Conservation (phyloP, 768 basidiomycete genomes). For the Mycena venus region DNA sequence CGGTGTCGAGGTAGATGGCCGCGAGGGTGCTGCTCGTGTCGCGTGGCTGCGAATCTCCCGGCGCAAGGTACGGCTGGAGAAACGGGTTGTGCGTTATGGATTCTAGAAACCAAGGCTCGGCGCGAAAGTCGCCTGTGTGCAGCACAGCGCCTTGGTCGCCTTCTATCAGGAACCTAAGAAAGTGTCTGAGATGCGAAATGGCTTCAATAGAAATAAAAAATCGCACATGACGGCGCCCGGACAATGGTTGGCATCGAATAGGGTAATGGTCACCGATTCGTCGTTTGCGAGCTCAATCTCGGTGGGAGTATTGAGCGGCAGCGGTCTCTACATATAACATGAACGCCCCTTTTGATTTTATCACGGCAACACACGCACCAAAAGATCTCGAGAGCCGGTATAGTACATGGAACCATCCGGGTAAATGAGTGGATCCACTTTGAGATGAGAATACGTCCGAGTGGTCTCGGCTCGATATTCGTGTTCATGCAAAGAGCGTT, state of each 20-base stretch:
- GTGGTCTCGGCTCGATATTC: conserved; percentile 64
- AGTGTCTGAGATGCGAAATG: background rate
- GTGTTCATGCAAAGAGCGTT: conserved; percentile 69
- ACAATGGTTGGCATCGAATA: conserved; percentile 94
- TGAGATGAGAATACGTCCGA: conserved; percentile 78
- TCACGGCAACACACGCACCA: conserved; percentile 61
- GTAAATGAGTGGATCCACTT: conserved; percentile 61
- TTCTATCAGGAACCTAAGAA: conserved; percentile 85
- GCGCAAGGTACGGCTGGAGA: conserved; percentile 77
- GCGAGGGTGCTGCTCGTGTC: conserved; percentile 63
- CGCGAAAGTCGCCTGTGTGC: conserved; percentile 94
- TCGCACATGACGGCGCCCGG: conserved; percentile 93
- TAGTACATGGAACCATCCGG: conserved; percentile 64
- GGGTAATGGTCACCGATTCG: conserved; percentile 78
- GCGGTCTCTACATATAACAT: conserved; percentile 57
- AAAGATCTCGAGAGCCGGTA: conserved; percentile 72
- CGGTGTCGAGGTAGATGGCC: conserved; percentile 89
- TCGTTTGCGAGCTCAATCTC: conserved; percentile 66
- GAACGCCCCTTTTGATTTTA: background rate
- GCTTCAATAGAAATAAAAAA: background rate
- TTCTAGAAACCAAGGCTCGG: conserved; percentile 86
- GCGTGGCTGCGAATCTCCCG: conserved; percentile 32
- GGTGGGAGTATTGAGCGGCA: conserved; percentile 77
- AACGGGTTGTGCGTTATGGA: conserved; percentile 76
- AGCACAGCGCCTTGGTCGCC: conserved; percentile 78